Conservation (phyloP, 306 rosid genomes). For the Lablab purpureus region DNA sequence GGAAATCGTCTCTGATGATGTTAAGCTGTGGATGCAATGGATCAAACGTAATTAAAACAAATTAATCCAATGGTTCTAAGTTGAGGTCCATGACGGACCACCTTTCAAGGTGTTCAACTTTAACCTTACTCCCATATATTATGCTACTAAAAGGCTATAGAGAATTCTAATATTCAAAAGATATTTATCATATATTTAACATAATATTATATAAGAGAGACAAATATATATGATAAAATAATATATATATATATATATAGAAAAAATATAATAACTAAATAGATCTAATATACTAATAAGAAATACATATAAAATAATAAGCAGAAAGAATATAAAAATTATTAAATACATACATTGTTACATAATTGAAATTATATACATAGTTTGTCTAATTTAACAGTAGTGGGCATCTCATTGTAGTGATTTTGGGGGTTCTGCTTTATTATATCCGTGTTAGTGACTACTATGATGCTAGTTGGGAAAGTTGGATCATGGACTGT, state of each 20-base stretch:
- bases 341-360: background rate
- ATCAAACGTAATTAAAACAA: too few relatives aligned
- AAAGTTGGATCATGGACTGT: background rate
- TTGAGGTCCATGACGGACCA: too few relatives aligned
- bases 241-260: background rate
- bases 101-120: too few relatives aligned
- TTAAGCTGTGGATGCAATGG: too few relatives aligned
- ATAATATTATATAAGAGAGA: background rate
- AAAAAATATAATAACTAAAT: background rate
- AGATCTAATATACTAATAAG: background rate
- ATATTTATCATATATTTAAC: too few relatives aligned
- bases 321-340: background rate
- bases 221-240: background rate
- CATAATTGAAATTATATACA: background rate
- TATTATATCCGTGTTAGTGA: background rate
- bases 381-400: background rate
- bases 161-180: too few relatives aligned
- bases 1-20: too few relatives aligned
- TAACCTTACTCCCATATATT: too few relatives aligned
- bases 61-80: too few relatives aligned
- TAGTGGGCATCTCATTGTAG: background rate
- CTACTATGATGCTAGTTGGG: background rate
- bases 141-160: too few relatives aligned
- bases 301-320: background rate
- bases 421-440: background rate